phyloP scores from a whole-genome alignment of 169 alveolate genomes.

The Plasmodium blacklocki region DNA sequence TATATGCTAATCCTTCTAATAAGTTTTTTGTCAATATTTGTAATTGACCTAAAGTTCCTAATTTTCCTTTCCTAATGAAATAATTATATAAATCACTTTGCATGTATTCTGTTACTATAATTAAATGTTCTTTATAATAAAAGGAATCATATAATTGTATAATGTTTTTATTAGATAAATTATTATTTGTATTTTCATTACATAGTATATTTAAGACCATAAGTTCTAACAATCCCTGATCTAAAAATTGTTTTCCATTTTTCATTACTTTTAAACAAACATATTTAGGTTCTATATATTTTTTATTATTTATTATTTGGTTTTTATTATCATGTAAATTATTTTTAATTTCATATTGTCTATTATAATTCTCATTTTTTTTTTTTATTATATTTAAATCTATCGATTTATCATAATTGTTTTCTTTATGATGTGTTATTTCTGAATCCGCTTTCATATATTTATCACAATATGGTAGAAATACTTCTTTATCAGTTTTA shows the following conservation, averaged over 20 bases:
- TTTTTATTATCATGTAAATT: not conserved
- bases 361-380: too few species aligned
- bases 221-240: conserved; percentile 93
- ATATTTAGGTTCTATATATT: conserved; percentile 78
- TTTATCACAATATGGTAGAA: not conserved
- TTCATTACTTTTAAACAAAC: conserved; percentile 95
- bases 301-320: not conserved
- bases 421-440: not conserved
- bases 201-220: conserved; percentile 88
- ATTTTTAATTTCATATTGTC: too few species aligned
- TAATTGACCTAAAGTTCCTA: conserved; percentile 80
- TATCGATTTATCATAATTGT: not conserved
- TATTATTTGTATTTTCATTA: conserved; percentile 66
- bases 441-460: not conserved
- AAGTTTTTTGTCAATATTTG: conserved; percentile 66
- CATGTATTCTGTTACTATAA: conserved; percentile 95
- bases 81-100: conserved; percentile 92
- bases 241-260: conserved; percentile 94
- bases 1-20: conserved; percentile 82
- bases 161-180: conserved; percentile 40
- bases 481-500: not conserved
- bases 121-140: conserved; percentile 95
- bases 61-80: conserved; percentile 88
- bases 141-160: conserved; percentile 90
- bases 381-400: not conserved